A percentile compares a stretch with the other conserved stretches of the same genome.
These are phyloP conservation scores for Thelephora aurantiotincta DNA, from an alignment of 768 basidiomycete species.

Conservation along the genomic window DNA sequence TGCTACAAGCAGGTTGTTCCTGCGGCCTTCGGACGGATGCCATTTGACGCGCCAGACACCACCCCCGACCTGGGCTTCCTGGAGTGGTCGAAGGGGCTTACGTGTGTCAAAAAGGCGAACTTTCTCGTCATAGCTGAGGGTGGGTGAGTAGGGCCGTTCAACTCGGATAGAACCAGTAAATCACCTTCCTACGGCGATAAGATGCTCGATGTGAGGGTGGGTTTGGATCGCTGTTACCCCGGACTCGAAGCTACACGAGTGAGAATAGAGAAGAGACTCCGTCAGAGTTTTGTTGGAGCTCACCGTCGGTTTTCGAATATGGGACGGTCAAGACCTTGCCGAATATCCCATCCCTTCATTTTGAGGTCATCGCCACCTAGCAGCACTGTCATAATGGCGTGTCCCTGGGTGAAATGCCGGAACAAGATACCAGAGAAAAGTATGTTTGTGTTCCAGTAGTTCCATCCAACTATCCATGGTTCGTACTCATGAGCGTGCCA, in stretches of 20 bases:
- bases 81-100: constrained; percentile 42
- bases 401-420: neutral
- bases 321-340: constrained; percentile 45
- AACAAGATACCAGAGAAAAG: constrained; percentile 62
- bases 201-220: constrained; percentile 64
- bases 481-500: constrained; percentile 93
- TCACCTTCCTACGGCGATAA: constrained; percentile 86
- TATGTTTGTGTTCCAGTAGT: constrained; percentile 69
- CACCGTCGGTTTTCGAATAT: constrained; percentile 64
- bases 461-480: constrained; percentile 88
- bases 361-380: constrained; percentile 90
- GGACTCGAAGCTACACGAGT: constrained; percentile 59
- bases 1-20: constrained; percentile 72
- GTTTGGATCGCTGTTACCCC: constrained; percentile 87
- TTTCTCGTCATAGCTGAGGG: constrained; percentile 62
- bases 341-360: constrained; percentile 84
- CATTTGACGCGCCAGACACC: constrained; percentile 96
- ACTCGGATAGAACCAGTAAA: constrained; percentile 6
- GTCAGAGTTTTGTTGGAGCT: constrained; percentile 2
- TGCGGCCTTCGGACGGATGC: constrained; percentile 65
- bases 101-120: constrained; percentile 78
- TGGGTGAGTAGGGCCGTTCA: neutral
- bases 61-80: constrained; percentile 61
- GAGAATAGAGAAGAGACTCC: neutral
- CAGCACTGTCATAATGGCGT: neutral